phyloP scores from a whole-genome alignment of 768 basidiomycete genomes.

The Hygrocybe coccinea region DNA sequence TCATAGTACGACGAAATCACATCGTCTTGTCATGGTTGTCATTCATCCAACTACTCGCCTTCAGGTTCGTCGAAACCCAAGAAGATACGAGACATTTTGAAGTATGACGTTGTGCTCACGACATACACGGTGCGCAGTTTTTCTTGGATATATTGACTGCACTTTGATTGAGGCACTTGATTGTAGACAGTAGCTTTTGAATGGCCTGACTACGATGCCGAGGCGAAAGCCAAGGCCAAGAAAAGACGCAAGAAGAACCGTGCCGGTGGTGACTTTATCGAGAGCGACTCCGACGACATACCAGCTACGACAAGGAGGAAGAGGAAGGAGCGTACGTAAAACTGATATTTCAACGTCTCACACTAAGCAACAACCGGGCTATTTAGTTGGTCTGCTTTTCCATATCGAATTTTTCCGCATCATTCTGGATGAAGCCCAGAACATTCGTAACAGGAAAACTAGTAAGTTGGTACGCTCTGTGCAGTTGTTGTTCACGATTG shows the following conservation, averaged over 20 bases:
- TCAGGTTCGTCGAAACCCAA: conserved; percentile 45
- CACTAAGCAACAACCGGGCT: neutral
- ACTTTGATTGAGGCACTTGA: no score
- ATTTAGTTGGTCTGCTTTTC: conserved; percentile 46
- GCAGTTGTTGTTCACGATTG: neutral
- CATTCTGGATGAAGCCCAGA: conserved; percentile 55
- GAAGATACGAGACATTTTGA: conserved; percentile 43
- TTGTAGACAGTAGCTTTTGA: conserved; percentile 51
- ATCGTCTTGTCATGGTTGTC: neutral
- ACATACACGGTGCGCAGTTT: conserved; percentile 3
- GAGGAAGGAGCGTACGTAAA: no score
- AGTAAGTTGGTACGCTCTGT: conserved; percentile 29
- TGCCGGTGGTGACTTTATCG: conserved; percentile 28
- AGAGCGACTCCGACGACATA: no score
- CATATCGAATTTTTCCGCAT: conserved; percentile 50
- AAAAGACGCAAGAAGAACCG: conserved; percentile 20
- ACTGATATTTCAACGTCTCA: no score
- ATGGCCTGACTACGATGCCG: conserved; percentile 52
- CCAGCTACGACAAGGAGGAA: no score
- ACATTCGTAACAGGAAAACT: conserved; percentile 47
- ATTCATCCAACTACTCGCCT: neutral
- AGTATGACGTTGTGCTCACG: conserved; percentile 43
- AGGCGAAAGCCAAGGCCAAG: conserved; percentile 40
- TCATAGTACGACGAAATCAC: conserved; percentile 41
- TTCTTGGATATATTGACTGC: neutral